Evolutionary conservation across 2,329 filamentous ascomycete genomes (phyloP), one percentile per base, ranked within the genome.

Genomic region (Onygenales sp.): DNA sequence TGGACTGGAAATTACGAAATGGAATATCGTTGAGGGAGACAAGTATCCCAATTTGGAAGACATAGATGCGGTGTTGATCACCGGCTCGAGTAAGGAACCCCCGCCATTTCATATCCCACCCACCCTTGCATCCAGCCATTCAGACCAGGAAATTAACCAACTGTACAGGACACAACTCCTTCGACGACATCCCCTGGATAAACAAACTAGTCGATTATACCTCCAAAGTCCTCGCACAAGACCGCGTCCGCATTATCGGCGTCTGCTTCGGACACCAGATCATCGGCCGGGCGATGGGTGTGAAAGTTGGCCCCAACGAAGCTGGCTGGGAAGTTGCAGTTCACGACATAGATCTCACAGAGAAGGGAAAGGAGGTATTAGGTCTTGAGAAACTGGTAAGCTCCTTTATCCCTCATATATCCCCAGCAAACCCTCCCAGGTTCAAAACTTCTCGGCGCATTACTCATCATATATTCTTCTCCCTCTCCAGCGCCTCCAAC

Each of bases 231-330:
- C 75, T 88, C 36, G 74, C 88, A 10, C 78, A 85, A 58, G 74
- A 77, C 31, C 75, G 82, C 0, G 80, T 93, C 6, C 79, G 82
- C 37, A 70, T 91, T n/a, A 76, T 95, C 13, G 89, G 88, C 9
- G 78, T 93, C 13, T 95, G 89, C 70, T 95, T 92, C 67, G 89
- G 89, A 4, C 89, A 94, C 67, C 88, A 95, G 73, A 90, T 95
- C 62, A 73, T 93, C 43, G 88, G 80, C 1, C 77, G 88, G 51
- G 87, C 88, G 1, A 65, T 91, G 59, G 87, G 83, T 3, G 78
- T 73, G 17, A 78, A 80, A 60, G 86, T 94, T 2, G 83, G 77
- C 37, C 73, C 82, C 52, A 87, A 81, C 65, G 77, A 82, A 27
- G 68, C 73, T 17, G 88, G 88, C 2, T 95, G 89, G 90, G 90